Evolutionary conservation across 2,329 filamentous ascomycete species (phyloP), one percentile per base, ranked within the genome.

Genomic region (Nannizziopsis barbatae): DNA sequence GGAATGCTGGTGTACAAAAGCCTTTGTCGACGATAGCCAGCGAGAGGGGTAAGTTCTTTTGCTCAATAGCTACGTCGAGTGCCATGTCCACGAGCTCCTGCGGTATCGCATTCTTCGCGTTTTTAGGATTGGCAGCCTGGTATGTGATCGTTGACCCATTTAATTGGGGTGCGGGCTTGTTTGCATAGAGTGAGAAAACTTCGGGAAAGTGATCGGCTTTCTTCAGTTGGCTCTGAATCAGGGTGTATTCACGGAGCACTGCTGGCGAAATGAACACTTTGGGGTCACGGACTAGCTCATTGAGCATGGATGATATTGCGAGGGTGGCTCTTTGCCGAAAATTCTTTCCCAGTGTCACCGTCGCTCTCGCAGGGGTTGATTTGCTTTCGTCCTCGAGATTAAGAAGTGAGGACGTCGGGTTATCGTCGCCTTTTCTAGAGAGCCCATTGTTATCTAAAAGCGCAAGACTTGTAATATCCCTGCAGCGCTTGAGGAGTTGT

Each of bases 181-280:
- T 78, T 42, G 86, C 86, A 63, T 90, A 96, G 46, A 95, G 74
- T 49, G 81, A 71, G 60, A 98, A 83, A 37, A 88, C 79, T 51
- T 82, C 77, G 5, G 90, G 87, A 53, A 96, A 77, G 39, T 84
- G 81, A 55, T 86, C 79, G 2, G 87, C 81, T 49, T 76, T 80
- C 52, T 80, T 77, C 38, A 96, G 76, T 9, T 81, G 74, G 22
- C 81, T 74, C 63, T 95, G 87, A 39, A 86, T 79, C 33, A 77
- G 73, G 53, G 94, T 81, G 65, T 95, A 96, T 56, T 77, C 65
- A 50, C 76, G 72, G 35, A 96, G 77, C 31, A 90, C 71, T 27
- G 75, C 71, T 7, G 83, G 79, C 3, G 85, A 84, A 60, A 96
- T 84, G 67, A 88, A 85, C 42, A 95, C 81, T 52, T 83, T 80